Evolutionary conservation across 192 early-diverging fungal genomes (phyloP).

Genomic region (Coemansia sp.): DNA sequence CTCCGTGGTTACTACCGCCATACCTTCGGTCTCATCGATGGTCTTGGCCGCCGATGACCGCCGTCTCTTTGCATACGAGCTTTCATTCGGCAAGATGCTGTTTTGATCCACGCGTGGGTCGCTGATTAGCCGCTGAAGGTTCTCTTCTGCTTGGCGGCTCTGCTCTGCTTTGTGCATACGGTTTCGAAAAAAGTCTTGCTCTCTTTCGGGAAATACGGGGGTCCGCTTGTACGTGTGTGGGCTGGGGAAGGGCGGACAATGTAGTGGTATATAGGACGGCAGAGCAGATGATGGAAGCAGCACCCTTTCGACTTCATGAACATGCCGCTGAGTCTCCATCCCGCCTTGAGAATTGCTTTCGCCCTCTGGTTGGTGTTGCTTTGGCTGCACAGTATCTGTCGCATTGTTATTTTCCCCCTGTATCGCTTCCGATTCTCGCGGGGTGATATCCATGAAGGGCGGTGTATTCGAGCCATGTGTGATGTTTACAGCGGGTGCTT

Average conservation of each 20-base stretch:
- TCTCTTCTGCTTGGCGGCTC: conserved; percentile 52
- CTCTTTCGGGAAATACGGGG: conserved; percentile 45
- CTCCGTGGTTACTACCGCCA: not conserved
- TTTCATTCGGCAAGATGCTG: not conserved
- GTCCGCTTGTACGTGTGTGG: conserved; percentile 52
- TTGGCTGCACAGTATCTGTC: not conserved
- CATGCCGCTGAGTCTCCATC: not conserved
- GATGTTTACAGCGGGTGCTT: conserved; percentile 28
- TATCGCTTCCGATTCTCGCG: not conserved
- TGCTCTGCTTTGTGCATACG: conserved; percentile 55
- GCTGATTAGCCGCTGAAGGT: conserved; percentile 50
- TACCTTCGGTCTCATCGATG: not conserved
- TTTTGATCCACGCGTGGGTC: conserved; percentile 17
- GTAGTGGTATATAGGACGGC: conserved; percentile 37
- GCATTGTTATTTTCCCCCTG: too few species aligned
- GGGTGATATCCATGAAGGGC: not conserved
- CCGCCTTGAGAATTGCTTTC: not conserved
- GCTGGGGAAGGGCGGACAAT: conserved; percentile 47
- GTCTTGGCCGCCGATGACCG: not conserved
- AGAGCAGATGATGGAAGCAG: conserved; percentile 23
- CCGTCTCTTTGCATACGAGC: not conserved
- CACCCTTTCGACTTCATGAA: conserved; percentile 22
- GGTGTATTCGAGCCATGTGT: not conserved
- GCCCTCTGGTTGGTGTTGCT: not conserved
- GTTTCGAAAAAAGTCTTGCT: conserved; percentile 53